Evolutionary conservation across 148 eudicot species (phyloP).

Genomic region (Rhododendron williamsianum): DNA sequence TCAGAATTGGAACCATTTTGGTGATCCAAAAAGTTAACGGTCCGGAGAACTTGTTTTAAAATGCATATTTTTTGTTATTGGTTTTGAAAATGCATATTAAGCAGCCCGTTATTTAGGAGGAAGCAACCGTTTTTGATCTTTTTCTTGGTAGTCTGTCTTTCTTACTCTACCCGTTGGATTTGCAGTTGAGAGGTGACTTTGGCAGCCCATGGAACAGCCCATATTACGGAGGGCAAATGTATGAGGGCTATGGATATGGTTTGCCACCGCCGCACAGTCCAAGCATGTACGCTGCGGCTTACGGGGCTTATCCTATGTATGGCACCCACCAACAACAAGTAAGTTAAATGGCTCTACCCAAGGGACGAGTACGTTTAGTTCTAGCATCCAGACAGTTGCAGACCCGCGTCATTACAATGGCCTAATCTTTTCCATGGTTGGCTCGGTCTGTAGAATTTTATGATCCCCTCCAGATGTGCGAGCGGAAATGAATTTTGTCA

Average conservation of each 20-base stretch:
- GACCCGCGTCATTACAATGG: slow-evolving; percentile 11
- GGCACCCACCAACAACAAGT: slow-evolving; percentile 83
- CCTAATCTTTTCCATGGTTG: slow-evolving; percentile 34
- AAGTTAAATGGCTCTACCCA: slow-evolving; percentile 27
- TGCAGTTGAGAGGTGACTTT: slow-evolving; percentile 68
- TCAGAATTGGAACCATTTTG: slow-evolving; percentile 1
- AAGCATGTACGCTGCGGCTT: slow-evolving; percentile 75
- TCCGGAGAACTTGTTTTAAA: not conserved
- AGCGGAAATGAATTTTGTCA: slow-evolving; percentile 74
- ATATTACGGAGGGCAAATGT: slow-evolving; percentile 74
- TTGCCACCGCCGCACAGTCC: slow-evolving; percentile 84
- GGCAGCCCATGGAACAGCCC: slow-evolving; percentile 74
- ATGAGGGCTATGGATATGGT: slow-evolving; percentile 72
- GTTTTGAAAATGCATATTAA: not conserved
- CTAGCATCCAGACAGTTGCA: not conserved
- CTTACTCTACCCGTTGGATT: slow-evolving; percentile 3
- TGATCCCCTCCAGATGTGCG: slow-evolving; percentile 36
- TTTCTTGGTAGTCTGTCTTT: not conserved
- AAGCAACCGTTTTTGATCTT: not conserved
- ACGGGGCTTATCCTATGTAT: slow-evolving; percentile 73
- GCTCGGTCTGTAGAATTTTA: slow-evolving; percentile 42
- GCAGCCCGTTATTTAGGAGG: not conserved
- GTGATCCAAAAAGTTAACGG: not conserved
- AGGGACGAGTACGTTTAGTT: slow-evolving; percentile 10
- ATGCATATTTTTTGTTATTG: not conserved